A percentile compares a stretch with the other conserved stretches of the same genome.
Evolutionary conservation across 345 rosid genomes (phyloP).

Genomic region (Acer saccharum): DNA sequence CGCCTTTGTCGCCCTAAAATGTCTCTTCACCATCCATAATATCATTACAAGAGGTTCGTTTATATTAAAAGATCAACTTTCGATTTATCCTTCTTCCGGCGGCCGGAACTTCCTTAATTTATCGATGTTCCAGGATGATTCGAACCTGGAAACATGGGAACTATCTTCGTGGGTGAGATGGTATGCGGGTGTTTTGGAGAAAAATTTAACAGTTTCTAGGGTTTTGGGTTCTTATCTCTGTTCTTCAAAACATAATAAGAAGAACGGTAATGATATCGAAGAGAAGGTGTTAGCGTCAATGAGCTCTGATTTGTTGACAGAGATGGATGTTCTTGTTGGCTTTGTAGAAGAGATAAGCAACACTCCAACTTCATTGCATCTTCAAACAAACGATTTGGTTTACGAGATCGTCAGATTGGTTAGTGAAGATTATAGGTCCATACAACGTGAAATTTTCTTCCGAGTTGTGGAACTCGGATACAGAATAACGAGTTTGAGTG

Average conservation of each 20-base stretch:
- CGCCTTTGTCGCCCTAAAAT: constrained; percentile 56
- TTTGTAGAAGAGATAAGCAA: constrained; percentile 32
- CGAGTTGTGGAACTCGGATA: constrained; percentile 41
- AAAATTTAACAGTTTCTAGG: constrained; percentile 43
- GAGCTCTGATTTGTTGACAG: constrained; percentile 37
- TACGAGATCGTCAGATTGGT: constrained; percentile 51
- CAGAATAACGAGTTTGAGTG: constrained; percentile 34
- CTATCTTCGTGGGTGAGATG: constrained; percentile 63
- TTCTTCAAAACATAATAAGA: constrained; percentile 8
- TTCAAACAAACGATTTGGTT: constrained; percentile 45
- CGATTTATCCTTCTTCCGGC: constrained; percentile 38
- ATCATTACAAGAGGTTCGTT: constrained; percentile 43
- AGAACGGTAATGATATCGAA: background rate
- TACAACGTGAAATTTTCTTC: constrained; percentile 40
- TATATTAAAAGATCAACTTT: constrained; percentile 47
- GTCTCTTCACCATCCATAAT: constrained; percentile 48
- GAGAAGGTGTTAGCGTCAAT: constrained; percentile 14
- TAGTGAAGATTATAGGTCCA: constrained; percentile 45
- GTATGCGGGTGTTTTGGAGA: constrained; percentile 56
- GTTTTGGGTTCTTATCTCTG: constrained; percentile 35
- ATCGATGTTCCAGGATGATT: constrained; percentile 37
- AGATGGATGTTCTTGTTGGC: constrained; percentile 39
- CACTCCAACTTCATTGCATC: constrained; percentile 46
- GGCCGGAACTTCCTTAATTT: constrained; percentile 53
- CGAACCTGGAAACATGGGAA: constrained; percentile 36